Conservation (phyloP, 192 early-diverging fungal genomes). For the Podila clonocystis region DNA sequence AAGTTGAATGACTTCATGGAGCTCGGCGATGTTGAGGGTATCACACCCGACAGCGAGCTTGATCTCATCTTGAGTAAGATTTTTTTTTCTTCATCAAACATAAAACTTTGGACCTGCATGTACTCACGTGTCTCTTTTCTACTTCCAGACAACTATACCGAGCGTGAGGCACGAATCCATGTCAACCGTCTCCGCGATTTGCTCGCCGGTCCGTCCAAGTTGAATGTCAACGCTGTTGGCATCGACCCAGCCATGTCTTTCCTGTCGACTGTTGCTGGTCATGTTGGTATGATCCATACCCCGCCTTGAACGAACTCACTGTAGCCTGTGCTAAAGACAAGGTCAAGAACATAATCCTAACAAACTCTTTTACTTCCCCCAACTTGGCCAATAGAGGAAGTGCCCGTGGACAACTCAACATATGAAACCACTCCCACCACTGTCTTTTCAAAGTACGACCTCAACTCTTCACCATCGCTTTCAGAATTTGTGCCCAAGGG, state of each 20-base stretch:
- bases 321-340: slow-evolving; percentile 10
- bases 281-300: slow-evolving; percentile 55
- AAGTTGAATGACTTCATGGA: slow-evolving; percentile 81
- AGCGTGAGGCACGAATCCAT: slow-evolving; percentile 92
- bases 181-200: slow-evolving; percentile 89
- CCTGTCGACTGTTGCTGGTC: slow-evolving; percentile 69
- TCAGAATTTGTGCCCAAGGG: slow-evolving; percentile 64
- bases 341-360: slow-evolving; percentile 14
- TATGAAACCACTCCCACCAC: slow-evolving; percentile 56
- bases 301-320: neutral
- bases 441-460: slow-evolving; percentile 60
- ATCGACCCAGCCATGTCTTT: slow-evolving; percentile 83
- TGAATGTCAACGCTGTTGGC: slow-evolving; percentile 58
- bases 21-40: slow-evolving; percentile 75
- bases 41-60: slow-evolving; percentile 71
- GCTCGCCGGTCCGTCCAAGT: slow-evolving; percentile 77
- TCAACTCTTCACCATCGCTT: slow-evolving; percentile 55
- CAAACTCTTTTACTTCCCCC: neutral
- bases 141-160: slow-evolving; percentile 81
- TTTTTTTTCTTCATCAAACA: neutral
- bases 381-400: slow-evolving; percentile 18
- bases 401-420: slow-evolving; percentile 35
- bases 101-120: neutral
- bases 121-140: neutral
- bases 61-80: slow-evolving; percentile 73